Evolutionary conservation across 2,329 filamentous ascomycete genomes (phyloP).

Genomic region (Hypoxylon sp.): DNA sequence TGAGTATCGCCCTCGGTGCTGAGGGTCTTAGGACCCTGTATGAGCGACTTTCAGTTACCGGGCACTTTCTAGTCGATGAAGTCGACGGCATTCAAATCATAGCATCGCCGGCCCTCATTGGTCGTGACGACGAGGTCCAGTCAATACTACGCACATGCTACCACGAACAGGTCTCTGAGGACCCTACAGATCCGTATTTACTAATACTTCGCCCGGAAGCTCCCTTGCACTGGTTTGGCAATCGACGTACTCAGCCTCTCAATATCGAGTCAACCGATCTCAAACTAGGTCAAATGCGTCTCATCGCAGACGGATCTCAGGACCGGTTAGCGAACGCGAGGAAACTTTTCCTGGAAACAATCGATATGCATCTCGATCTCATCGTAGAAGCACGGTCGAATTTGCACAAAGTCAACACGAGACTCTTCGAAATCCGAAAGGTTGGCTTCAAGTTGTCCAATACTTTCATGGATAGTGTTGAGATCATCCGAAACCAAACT

Average conservation of each 20-base stretch:
- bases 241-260: slow-evolving; percentile 77
- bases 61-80: slow-evolving; percentile 89
- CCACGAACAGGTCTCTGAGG: slow-evolving; percentile 71
- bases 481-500: slow-evolving; percentile 89
- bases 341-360: slow-evolving; percentile 79
- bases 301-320: slow-evolving; percentile 90
- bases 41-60: slow-evolving; percentile 82
- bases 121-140: slow-evolving; percentile 84
- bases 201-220: slow-evolving; percentile 87
- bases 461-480: slow-evolving; percentile 98
- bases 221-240: slow-evolving; percentile 83
- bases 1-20: slow-evolving; percentile 80
- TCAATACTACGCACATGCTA: slow-evolving; percentile 81
- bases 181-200: slow-evolving; percentile 84
- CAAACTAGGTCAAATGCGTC: slow-evolving; percentile 85
- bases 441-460: slow-evolving; percentile 97
- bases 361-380: slow-evolving; percentile 87
- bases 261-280: slow-evolving; percentile 86
- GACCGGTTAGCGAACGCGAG: slow-evolving; percentile 83
- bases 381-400: slow-evolving; percentile 94
- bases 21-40: slow-evolving; percentile 81
- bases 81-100: slow-evolving; percentile 85
- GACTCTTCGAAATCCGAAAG: slow-evolving; percentile 93
- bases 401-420: slow-evolving; percentile 88
- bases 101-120: slow-evolving; percentile 82